Evolutionary conservation across 1,284 basidiomycete genomes (phyloP), one percentile per base, ranked within the genome.

Genomic region (Heterobasidion parviporum): DNA sequence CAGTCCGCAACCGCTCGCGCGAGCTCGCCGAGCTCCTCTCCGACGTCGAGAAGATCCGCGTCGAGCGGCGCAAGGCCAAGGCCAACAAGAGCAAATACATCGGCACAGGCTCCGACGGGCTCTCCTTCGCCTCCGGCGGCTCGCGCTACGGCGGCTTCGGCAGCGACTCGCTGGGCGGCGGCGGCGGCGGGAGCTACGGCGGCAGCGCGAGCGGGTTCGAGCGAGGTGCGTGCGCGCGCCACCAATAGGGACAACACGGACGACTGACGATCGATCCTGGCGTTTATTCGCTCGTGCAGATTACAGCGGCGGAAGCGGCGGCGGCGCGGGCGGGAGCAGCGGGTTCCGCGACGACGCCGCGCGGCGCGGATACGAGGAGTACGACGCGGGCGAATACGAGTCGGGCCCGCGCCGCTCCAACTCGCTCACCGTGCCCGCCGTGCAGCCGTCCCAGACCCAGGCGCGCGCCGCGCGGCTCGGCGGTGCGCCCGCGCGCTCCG

Each of bases 311-410:
- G 74, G 74, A 56, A 71, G 73, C 20, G 73, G 78, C 34, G 79
- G 73, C 7, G 74, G 78, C 34, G 79, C 72, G 7, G 69, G 69
- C 2, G 76, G 77, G 49, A 78, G 79, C 38, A 70, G 73, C 53
- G 70, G 73, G 20, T 89, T 88, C 72, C 74, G 80, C 54, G 89
- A 89, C 59, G 78, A 72, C 20, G 65, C 67, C 4, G 67, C 77
- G 16, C 74, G 82, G 46, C 76, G 77, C 55, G 76, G 77, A 48
- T 96, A 83, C 65, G 95, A 98, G 64, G 96, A 98, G 70, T 99
- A 99, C 69, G 92, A 98, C 63, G 97, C 96, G 4, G 96, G 97
- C 1, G 97, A 97, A 56, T 92, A 94, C 67, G 97, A 98, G 2
- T 64, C 78, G 54, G 26, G 26, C n/a, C 73, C 70, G 35, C 73